phyloP scores from a whole-genome alignment of 2,329 filamentous ascomycete genomes.

The Botryotinia calthae region DNA sequence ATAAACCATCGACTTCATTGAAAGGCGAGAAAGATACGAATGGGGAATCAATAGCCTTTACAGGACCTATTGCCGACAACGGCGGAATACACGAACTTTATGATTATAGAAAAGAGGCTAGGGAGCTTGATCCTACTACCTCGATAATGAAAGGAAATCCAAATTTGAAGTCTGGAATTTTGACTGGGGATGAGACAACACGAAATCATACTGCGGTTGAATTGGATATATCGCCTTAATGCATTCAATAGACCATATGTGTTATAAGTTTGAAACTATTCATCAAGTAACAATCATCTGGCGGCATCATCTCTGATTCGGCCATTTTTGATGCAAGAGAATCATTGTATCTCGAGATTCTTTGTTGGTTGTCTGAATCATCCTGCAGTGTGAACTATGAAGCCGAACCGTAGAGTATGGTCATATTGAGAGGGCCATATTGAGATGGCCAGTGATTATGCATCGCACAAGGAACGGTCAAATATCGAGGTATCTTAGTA shows the following conservation, averaged over 20 bases:
- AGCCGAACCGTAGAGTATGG: background rate
- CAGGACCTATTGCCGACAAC: background rate
- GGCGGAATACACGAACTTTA: background rate
- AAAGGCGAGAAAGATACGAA: background rate
- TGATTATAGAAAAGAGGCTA: background rate
- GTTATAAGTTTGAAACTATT: background rate
- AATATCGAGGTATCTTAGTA: background rate
- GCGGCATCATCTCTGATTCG: background rate
- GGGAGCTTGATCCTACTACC: background rate
- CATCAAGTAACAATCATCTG: background rate
- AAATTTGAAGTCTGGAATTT: background rate
- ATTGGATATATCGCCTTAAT: background rate
- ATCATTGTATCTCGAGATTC: background rate
- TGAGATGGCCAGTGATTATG: background rate
- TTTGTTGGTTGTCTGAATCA: background rate
- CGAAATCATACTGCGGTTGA: background rate
- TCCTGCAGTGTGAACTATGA: background rate
- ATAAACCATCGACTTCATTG: background rate
- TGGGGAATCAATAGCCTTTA: background rate
- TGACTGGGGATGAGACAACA: background rate
- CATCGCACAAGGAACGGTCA: too few species aligned
- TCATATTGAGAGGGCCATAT: background rate
- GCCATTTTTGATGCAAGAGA: background rate
- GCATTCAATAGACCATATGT: background rate
- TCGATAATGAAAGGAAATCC: background rate